Evolutionary conservation across 164 flowering plant genomes (phyloP).

Genomic region (Liriodendron chinense): DNA sequence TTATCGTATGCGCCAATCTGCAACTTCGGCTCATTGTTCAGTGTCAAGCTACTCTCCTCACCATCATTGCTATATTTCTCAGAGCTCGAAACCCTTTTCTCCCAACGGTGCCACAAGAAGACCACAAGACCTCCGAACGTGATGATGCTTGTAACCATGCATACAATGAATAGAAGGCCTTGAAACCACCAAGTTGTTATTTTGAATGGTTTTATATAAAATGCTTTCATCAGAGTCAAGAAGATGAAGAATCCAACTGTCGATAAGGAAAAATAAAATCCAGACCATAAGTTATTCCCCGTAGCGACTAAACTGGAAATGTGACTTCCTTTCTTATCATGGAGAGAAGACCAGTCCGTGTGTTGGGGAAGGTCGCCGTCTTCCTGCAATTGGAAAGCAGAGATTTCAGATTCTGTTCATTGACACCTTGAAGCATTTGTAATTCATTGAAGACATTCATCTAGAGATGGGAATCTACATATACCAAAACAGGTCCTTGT

Average conservation of each 20-base stretch:
- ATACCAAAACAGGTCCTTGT: conserved; percentile 68
- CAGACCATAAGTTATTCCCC: conserved; percentile 72
- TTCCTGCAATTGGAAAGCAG: conserved; percentile 42
- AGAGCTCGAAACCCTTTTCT: conserved; percentile 25
- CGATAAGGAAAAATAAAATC: conserved; percentile 51
- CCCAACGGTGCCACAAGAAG: conserved; percentile 70
- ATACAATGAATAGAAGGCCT: conserved; percentile 62
- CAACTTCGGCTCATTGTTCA: conserved; percentile 8
- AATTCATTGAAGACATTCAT: not conserved
- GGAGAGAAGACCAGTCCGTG: conserved; percentile 23
- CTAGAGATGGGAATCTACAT: conserved; percentile 7
- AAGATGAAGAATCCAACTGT: conserved; percentile 55
- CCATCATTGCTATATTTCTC: conserved; percentile 24
- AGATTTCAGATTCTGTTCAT: not conserved
- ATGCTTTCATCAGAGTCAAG: conserved; percentile 39
- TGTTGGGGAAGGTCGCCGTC: conserved; percentile 38
- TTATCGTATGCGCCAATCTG: conserved; percentile 13
- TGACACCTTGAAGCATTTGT: not conserved
- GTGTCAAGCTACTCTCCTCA: conserved; percentile 11
- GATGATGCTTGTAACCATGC: conserved; percentile 64
- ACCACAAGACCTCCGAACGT: conserved; percentile 74
- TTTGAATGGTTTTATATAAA: conserved; percentile 50
- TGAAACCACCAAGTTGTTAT: conserved; percentile 70
- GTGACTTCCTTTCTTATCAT: conserved; percentile 27
- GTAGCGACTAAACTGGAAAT: conserved; percentile 89